A percentile compares a stretch with the other conserved stretches of the same genome.
Conservation (phyloP, 2,329 filamentous ascomycete species). For the Calonectria pteridis region DNA sequence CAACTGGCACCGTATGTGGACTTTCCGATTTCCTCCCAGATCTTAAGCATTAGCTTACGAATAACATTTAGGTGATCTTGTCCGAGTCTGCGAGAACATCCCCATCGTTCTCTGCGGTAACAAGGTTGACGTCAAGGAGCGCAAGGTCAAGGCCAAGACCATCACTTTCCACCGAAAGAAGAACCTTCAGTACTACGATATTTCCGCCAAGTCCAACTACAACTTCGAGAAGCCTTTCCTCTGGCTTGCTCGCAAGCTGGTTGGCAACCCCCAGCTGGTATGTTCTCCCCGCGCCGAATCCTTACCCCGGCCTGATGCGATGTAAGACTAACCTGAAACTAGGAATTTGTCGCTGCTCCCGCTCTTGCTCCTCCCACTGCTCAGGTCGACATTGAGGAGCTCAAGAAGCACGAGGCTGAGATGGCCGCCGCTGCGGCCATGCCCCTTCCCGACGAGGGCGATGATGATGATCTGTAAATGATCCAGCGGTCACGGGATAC, state of each 20-base stretch:
- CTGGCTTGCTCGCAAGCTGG: slow-evolving; percentile 98
- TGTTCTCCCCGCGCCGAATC: slow-evolving; percentile 9
- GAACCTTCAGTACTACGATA: slow-evolving; percentile 99
- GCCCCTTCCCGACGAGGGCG: slow-evolving; percentile 90
- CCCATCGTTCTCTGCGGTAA: slow-evolving; percentile 98
- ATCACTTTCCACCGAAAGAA: slow-evolving; percentile 99
- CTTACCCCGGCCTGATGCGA: background rate
- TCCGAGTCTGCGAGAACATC: slow-evolving; percentile 99
- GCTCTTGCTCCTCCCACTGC: slow-evolving; percentile 96
- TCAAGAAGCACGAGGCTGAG: slow-evolving; percentile 88
- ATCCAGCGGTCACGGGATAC: slow-evolving; percentile 43
- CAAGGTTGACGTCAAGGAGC: slow-evolving; percentile 99
- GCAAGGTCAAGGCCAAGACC: slow-evolving; percentile 99
- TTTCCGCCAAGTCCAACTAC: slow-evolving; percentile 99
- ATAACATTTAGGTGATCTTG: slow-evolving; percentile 81
- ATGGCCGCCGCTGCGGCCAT: slow-evolving; percentile 83
- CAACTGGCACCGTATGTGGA: slow-evolving; percentile 97
- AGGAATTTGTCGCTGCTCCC: slow-evolving; percentile 97
- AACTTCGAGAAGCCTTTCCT: slow-evolving; percentile 99
- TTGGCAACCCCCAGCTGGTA: slow-evolving; percentile 79
- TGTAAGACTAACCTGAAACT: slow-evolving; percentile 43
- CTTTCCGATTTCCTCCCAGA: background rate
- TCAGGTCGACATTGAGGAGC: slow-evolving; percentile 84
- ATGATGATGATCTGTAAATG: slow-evolving; percentile 75
- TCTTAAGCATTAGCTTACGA: slow-evolving; percentile 32